A percentile compares a stretch with the other conserved stretches of the same genome.
Evolutionary conservation across 352 stramenopile genomes (phyloP).

Genomic region (Globisporangium barbulae): DNA sequence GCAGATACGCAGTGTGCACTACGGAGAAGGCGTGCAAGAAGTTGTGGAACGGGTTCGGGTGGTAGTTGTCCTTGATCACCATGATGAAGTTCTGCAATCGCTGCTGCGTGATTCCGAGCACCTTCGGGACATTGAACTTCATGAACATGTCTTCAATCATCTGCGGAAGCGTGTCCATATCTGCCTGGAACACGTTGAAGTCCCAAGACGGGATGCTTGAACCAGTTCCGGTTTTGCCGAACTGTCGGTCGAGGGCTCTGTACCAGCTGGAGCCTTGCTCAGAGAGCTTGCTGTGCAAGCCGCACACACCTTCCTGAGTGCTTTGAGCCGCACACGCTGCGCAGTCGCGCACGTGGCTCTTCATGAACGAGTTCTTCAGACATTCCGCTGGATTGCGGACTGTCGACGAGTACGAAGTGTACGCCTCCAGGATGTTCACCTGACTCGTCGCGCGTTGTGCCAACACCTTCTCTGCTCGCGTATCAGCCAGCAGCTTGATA

Average conservation of each 20-base stretch:
- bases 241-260: slow-evolving; percentile 11
- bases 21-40: slow-evolving; percentile 89
- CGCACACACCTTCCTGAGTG: slow-evolving; percentile 4
- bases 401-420: slow-evolving; percentile 64
- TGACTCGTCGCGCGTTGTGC: slow-evolving; percentile 68
- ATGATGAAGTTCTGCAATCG: slow-evolving; percentile 78
- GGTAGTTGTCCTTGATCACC: slow-evolving; percentile 79
- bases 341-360: slow-evolving; percentile 40
- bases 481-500: slow-evolving; percentile 86
- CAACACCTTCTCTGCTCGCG: slow-evolving; percentile 64
- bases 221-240: slow-evolving; percentile 12
- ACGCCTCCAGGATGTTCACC: slow-evolving; percentile 75
- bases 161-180: slow-evolving; percentile 45
- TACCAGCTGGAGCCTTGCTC: slow-evolving; percentile 12
- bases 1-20: slow-evolving; percentile 79
- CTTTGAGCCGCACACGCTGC: slow-evolving; percentile 27
- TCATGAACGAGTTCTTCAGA: slow-evolving; percentile 57
- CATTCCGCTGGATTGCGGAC: slow-evolving; percentile 45
- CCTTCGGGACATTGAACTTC: slow-evolving; percentile 64
- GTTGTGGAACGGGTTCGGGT: slow-evolving; percentile 91
- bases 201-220: slow-evolving; percentile 54
- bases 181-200: slow-evolving; percentile 75
- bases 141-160: slow-evolving; percentile 76
- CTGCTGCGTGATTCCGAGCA: slow-evolving; percentile 52
- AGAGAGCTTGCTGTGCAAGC: background rate